Evolutionary conservation across 1,284 basidiomycete species (phyloP).

Genomic region (Trametes pubescens): DNA sequence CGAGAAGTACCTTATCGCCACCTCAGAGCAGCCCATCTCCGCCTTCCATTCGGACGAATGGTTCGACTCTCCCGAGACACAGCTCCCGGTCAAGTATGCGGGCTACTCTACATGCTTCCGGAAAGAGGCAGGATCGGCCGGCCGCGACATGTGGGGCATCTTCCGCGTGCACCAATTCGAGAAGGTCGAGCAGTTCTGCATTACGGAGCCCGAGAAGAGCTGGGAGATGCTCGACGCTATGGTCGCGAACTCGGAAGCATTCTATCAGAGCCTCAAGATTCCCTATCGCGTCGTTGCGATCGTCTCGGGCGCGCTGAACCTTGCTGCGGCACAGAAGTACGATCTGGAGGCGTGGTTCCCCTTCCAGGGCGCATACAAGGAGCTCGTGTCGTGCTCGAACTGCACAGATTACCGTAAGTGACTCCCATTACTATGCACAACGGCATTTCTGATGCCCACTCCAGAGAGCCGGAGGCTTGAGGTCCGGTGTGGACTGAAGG

Average conservation of each 20-base stretch:
- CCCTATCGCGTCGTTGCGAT: conserved; percentile 96
- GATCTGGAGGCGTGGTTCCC: conserved; percentile 99
- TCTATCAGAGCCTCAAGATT: conserved; percentile 93
- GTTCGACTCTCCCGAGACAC: conserved; percentile 92
- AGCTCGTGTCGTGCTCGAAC: conserved; percentile 91
- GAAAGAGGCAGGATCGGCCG: conserved; percentile 97
- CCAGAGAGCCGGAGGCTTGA: conserved; percentile 91
- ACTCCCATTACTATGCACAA: background rate
- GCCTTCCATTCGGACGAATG: conserved; percentile 96
- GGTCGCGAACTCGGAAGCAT: conserved; percentile 90
- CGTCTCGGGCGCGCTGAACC: conserved; percentile 95
- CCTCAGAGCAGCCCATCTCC: conserved; percentile 98
- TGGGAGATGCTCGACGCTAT: conserved; percentile 95
- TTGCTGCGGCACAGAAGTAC: conserved; percentile 97
- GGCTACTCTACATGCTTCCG: conserved; percentile 97
- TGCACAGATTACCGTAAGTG: conserved; percentile 94
- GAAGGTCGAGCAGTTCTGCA: conserved; percentile 97
- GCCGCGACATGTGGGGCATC: conserved; percentile 99
- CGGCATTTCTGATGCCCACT: conserved; percentile 17
- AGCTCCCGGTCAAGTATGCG: conserved; percentile 89
- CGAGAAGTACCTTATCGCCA: conserved; percentile 99
- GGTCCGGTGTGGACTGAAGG: conserved; percentile 89
- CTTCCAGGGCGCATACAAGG: conserved; percentile 96
- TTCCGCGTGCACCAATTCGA: conserved; percentile 99
- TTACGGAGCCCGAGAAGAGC: conserved; percentile 94